These are phyloP conservation scores for Vigna trinervia DNA, from an alignment of 306 rosid species.

Conservation along the genomic window DNA sequence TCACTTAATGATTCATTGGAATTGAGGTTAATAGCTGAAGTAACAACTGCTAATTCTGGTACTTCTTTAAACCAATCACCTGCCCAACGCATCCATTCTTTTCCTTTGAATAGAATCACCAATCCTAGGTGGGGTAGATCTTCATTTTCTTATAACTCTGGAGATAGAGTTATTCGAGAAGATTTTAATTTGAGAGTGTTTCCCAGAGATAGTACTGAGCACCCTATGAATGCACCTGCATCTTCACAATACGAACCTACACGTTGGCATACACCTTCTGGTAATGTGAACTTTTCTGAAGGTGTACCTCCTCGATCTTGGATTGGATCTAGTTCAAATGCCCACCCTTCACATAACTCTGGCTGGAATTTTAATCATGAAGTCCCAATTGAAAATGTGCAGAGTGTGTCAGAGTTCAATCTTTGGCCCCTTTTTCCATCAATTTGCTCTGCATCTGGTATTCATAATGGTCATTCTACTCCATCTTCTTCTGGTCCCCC, in stretches of 20 bases:
- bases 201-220: conserved; percentile 56
- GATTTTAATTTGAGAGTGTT: conserved; percentile 58
- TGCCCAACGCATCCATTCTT: conserved; percentile 48
- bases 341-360: conserved; percentile 55
- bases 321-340: conserved; percentile 64
- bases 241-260: conserved; percentile 59
- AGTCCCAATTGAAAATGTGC: conserved; percentile 61
- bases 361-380: conserved; percentile 61
- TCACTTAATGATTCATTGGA: conserved; percentile 57
- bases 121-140: conserved; percentile 58
- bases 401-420: conserved; percentile 62
- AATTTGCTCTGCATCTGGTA: conserved; percentile 56
- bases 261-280: conserved; percentile 59
- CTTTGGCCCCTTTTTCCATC: conserved; percentile 85
- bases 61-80: conserved; percentile 61
- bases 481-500: conserved; percentile 65
- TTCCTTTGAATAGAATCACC: conserved; percentile 65
- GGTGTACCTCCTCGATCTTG: conserved; percentile 65
- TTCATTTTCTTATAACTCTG: conserved; percentile 55
- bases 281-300: conserved; percentile 57
- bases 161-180: conserved; percentile 62
- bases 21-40: conserved; percentile 68
- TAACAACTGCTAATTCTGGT: conserved; percentile 55
- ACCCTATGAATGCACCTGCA: conserved; percentile 53
- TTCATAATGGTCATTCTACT: conserved; percentile 57